Base-by-base conservation (phyloP, 345 rosid species). In the Noccaea bulbosa region DNA sequence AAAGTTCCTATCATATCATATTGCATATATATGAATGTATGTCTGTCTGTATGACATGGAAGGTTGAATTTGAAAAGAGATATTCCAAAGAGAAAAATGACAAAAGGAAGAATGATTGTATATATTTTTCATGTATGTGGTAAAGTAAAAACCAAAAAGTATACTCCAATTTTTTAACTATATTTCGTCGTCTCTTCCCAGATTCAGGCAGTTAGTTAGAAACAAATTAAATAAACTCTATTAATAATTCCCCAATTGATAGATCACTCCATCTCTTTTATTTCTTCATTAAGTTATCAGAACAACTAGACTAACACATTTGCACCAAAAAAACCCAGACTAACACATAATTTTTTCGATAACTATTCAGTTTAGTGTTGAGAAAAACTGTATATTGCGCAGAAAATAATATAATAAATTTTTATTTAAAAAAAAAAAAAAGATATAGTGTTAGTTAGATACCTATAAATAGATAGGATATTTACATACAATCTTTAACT, bases 31-130 rank as follows among this genome's bases (percentile, higher is more conserved):
- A 6, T 35, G 39, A 24, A n/a, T 56, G 49, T 56, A 8, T 64
- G 54, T 48, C 14, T 48, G 51, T 62, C 24, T 73, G 12, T 61
- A 51, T 61, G 64, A 37, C 51, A 52, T 61, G 52, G 65, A 60
- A 62, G 64, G 33, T 68, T 62, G 52, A 68, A 68, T 43, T 69
- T 69, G 69, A 53, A 76, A 56, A 35, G 71, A 63, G 32, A 70
- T 69, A 76, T 56, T 76, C 79, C 69, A 70, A 55, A 63, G 71
- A 56, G 22, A 49, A 76, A 70, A 64, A 52, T 48, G 74, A 61
- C 74, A 76, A 63, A 76, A 63, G n/a, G 65, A 69, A 76, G 75
- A 76, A 76, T 63, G 75, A 76, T 70, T 70, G 71, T 70, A 76
- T 47, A 55, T 56, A 32, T 56, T 63, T 75, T 76, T 62, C 65